Evolutionary conservation across 225 moss, liverwort and hornwort species (phyloP).

Genomic region (Antitrichia curtipendula): DNA sequence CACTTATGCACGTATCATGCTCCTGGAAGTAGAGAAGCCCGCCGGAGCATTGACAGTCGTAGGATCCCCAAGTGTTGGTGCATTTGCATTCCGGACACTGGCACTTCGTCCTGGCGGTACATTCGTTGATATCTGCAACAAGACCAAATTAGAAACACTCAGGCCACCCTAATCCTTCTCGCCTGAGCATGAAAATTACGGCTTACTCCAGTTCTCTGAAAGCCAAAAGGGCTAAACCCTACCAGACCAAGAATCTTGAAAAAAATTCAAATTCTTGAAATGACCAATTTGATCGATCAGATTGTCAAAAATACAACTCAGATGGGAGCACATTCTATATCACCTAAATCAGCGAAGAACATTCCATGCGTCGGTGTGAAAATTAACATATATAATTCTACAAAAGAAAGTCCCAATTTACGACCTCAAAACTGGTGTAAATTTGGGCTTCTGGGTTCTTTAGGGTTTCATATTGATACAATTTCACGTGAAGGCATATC

Average conservation of each 20-base stretch:
- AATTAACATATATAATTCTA: neutral
- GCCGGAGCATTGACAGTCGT: conserved; percentile 58
- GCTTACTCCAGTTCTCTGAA: neutral
- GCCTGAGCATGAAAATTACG: neutral
- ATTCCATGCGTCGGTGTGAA: neutral
- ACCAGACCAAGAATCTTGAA: too few species aligned
- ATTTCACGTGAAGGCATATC: neutral
- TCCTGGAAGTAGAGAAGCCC: conserved; percentile 73
- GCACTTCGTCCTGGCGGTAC: conserved; percentile 43
- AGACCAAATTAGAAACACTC: neutral
- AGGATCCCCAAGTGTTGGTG: conserved; percentile 72
- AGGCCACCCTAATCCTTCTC: neutral
- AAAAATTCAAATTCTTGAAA: neutral
- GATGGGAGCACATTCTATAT: neutral
- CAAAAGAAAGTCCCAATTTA: neutral
- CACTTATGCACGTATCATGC: conserved; percentile 81
- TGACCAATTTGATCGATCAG: neutral
- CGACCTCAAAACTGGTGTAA: neutral
- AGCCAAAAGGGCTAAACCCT: neutral
- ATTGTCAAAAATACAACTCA: neutral
- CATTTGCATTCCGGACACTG: conserved; percentile 79
- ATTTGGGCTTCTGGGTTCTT: neutral
- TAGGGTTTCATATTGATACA: neutral
- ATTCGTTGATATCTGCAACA: conserved; percentile 56
- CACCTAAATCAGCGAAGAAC: neutral